Conservation (phyloP, 2,329 filamentous ascomycete genomes). For the Boeremia lycopersici region DNA sequence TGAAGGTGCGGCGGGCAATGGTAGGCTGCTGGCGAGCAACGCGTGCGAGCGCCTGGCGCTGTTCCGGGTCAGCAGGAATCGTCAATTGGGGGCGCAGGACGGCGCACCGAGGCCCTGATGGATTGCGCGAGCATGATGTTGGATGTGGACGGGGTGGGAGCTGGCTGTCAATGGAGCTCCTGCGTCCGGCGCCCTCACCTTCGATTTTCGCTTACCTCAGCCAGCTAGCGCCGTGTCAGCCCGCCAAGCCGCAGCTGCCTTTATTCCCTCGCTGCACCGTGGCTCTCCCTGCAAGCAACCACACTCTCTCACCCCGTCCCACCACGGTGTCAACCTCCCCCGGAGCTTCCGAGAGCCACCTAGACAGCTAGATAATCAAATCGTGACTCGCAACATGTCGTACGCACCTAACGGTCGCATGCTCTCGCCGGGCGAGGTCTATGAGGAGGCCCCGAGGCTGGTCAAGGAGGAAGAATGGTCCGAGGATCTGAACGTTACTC, state of each 20-base stretch:
- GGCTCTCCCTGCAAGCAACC: constrained; percentile 14
- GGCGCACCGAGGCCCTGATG: constrained; percentile 64
- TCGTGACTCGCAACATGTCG: constrained; percentile 33
- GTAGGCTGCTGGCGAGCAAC: constrained; percentile 62
- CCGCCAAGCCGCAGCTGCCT: constrained; percentile 13
- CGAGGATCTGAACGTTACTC: constrained; percentile 83
- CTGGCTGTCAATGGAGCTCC: constrained; percentile 37
- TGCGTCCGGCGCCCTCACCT: constrained; percentile 17
- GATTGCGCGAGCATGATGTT: constrained; percentile 65
- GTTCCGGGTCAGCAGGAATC: constrained; percentile 37
- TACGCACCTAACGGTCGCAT: constrained; percentile 43
- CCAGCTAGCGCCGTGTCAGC: constrained; percentile 19
- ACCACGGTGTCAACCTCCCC: constrained; percentile 23
- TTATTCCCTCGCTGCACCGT: constrained; percentile 4
- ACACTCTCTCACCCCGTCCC: constrained; percentile 27
- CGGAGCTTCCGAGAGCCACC: constrained; percentile 18
- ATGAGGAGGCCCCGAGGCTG: constrained; percentile 44
- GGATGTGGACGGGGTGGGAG: constrained; percentile 31
- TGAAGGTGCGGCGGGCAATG: constrained; percentile 66
- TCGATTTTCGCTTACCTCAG: constrained; percentile 14
- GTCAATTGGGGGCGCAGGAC: constrained; percentile 7
- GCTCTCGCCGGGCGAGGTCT: constrained; percentile 54
- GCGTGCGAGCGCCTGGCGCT: constrained; percentile 68
- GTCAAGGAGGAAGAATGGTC: constrained; percentile 61
- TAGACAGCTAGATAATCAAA: constrained; percentile 18